Evolutionary conservation across 345 rosid genomes (phyloP).

Genomic region (Punica granatum): DNA sequence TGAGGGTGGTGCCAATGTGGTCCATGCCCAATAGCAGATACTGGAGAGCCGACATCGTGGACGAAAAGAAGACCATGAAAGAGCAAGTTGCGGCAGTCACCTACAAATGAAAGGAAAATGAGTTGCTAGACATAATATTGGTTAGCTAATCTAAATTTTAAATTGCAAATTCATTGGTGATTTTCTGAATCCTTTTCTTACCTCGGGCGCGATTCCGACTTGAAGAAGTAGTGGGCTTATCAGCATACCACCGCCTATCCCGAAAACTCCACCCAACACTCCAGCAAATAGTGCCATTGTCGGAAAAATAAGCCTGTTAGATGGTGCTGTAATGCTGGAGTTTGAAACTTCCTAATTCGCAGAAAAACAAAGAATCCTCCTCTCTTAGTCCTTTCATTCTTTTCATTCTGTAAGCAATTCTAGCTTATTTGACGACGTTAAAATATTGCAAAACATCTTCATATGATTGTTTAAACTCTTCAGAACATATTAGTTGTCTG

Average conservation of each 20-base stretch:
- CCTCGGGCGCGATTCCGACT: constrained; percentile 70
- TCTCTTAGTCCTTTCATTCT: not conserved
- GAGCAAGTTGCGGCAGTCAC: constrained; percentile 76
- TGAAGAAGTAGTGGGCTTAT: constrained; percentile 87
- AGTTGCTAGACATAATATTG: not conserved
- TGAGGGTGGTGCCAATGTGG: constrained; percentile 35
- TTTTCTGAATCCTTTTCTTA: constrained; percentile 14
- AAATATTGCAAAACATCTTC: too few species aligned
- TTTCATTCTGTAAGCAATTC: not conserved
- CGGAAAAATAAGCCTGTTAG: constrained; percentile 47
- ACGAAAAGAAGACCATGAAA: constrained; percentile 67
- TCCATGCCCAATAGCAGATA: constrained; percentile 69
- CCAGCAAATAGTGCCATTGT: constrained; percentile 75
- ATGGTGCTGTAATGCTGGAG: constrained; percentile 12
- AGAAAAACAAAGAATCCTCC: not conserved
- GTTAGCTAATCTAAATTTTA: too few species aligned
- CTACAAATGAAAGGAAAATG: constrained; percentile 16
- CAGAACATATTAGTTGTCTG: too few species aligned
- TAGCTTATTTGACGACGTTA: too few species aligned
- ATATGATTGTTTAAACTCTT: too few species aligned
- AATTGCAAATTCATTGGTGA: not conserved
- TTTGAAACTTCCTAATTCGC: constrained; percentile 36
- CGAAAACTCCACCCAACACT: constrained; percentile 72
- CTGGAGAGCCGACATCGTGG: constrained; percentile 62
- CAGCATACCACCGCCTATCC: constrained; percentile 93